Percentiles rank a stretch among this genome's conserved stretches.
phyloP scores from a whole-genome alignment of 768 basidiomycete species.

The Suillus luteus region DNA sequence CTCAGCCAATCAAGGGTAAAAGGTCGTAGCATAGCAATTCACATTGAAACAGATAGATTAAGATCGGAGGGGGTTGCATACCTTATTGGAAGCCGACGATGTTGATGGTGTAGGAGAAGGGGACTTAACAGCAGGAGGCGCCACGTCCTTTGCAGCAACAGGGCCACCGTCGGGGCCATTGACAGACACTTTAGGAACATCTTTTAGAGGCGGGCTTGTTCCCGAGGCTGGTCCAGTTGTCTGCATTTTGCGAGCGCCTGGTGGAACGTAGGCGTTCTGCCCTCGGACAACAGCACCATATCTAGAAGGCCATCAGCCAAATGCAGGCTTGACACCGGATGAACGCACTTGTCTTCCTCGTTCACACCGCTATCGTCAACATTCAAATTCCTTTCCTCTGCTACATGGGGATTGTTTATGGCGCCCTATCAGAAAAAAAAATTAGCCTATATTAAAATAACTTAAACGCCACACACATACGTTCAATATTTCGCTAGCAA shows the following conservation, averaged over 20 bases:
- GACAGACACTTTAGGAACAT: slow-evolving; percentile 72
- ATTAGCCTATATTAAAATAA: slow-evolving; percentile 17
- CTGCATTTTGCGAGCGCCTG: slow-evolving; percentile 70
- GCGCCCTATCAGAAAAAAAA: slow-evolving; percentile 45
- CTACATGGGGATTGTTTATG: slow-evolving; percentile 79
- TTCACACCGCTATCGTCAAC: slow-evolving; percentile 75
- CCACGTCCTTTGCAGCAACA: slow-evolving; percentile 43
- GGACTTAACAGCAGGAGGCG: slow-evolving; percentile 53
- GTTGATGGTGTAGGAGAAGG: slow-evolving; percentile 63
- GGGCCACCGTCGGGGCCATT: slow-evolving; percentile 76
- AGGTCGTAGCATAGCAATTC: slow-evolving; percentile 3
- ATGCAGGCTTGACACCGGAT: slow-evolving; percentile 85
- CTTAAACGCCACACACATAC: slow-evolving; percentile 45
- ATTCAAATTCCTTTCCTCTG: slow-evolving; percentile 76
- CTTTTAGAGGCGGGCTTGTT: slow-evolving; percentile 36
- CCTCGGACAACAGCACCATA: slow-evolving; percentile 91
- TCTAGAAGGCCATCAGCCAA: slow-evolving; percentile 77
- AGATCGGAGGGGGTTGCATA: slow-evolving; percentile 22
- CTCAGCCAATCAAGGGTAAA: slow-evolving; percentile 16
- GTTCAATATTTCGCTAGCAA: slow-evolving; percentile 90
- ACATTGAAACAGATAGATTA: slow-evolving; percentile 9
- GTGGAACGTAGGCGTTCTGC: slow-evolving; percentile 91
- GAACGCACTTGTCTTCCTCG: slow-evolving; percentile 92
- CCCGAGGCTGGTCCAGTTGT: slow-evolving; percentile 23
- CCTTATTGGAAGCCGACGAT: slow-evolving; percentile 50